Evolutionary conservation across 2,329 filamentous ascomycete genomes (phyloP).

Genomic region (Sarocladium strictum): DNA sequence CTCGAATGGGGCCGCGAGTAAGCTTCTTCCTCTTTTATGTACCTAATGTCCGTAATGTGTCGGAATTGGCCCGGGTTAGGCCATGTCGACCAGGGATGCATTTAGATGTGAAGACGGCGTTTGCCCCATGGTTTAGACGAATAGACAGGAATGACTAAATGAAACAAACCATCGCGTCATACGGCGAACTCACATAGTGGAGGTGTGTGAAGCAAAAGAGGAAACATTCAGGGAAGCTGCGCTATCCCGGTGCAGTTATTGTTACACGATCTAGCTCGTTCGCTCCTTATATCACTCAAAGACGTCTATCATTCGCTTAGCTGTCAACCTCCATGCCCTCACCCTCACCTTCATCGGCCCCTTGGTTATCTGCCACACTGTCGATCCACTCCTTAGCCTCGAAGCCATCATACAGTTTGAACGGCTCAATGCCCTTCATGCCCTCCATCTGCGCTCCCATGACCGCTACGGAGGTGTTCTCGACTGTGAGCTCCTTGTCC

Average conservation of each 20-base stretch:
- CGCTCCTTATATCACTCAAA: not conserved
- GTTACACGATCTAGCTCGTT: conserved; percentile 28
- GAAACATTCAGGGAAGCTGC: not conserved
- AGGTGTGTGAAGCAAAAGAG: not conserved
- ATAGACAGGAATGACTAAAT: not conserved
- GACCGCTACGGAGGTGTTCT: conserved; percentile 90
- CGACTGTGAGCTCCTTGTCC: conserved; percentile 94
- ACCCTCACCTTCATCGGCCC: conserved; percentile 31
- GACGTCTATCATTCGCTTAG: conserved; percentile 13
- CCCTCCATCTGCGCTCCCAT: conserved; percentile 57
- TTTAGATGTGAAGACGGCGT: too few species aligned
- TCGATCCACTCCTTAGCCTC: conserved; percentile 84
- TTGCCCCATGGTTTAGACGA: not conserved
- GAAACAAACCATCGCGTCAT: not conserved
- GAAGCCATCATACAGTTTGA: conserved; percentile 86
- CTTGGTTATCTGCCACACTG: conserved; percentile 51
- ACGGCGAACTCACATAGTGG: too few species aligned
- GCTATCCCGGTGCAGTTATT: not conserved
- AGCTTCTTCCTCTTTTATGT: conserved; percentile 8
- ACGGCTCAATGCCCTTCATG: conserved; percentile 63
- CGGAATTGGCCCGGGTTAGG: not conserved
- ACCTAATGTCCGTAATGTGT: not conserved
- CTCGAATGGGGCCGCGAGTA: conserved; percentile 73
- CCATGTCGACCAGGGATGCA: too few species aligned
- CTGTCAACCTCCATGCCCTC: conserved; percentile 31